phyloP scores from a whole-genome alignment of 169 alveolate species.

The Cryptosporidium felis region DNA sequence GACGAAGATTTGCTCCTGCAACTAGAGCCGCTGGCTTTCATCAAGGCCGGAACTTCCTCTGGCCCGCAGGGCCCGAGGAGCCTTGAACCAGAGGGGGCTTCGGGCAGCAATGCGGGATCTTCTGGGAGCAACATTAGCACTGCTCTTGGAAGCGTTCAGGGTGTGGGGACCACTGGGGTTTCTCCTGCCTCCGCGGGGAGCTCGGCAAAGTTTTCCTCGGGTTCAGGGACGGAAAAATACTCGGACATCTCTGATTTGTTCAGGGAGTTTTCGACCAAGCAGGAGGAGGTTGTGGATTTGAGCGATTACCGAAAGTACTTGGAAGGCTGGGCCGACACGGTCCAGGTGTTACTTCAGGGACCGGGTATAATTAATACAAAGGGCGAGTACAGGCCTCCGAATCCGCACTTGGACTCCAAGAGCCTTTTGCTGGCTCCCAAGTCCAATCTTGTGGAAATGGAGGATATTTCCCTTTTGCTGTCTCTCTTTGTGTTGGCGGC shows the following conservation, averaged over 20 bases:
- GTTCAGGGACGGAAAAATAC: background rate
- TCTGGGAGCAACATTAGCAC: too few relatives aligned
- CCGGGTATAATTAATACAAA: slow-evolving; percentile 51
- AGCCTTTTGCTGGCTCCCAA: slow-evolving; percentile 17
- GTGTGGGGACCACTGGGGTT: background rate
- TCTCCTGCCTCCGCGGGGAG: background rate
- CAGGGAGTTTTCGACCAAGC: slow-evolving; percentile 46
- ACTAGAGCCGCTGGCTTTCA: slow-evolving; percentile 52
- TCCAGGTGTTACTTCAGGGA: slow-evolving; percentile 62
- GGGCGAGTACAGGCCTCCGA: slow-evolving; percentile 32
- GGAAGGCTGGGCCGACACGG: slow-evolving; percentile 66
- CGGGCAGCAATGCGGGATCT: too few relatives aligned
- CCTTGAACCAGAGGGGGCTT: too few relatives aligned
- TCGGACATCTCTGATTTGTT: slow-evolving; percentile 43
- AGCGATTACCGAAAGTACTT: slow-evolving; percentile 3
- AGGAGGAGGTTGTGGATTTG: background rate
- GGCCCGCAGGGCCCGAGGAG: too few relatives aligned
- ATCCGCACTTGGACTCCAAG: slow-evolving; percentile 34
- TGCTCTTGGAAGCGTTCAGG: background rate
- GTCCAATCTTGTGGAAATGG: slow-evolving; percentile 15
- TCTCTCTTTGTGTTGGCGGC: slow-evolving; percentile 56
- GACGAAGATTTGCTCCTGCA: slow-evolving; percentile 41
- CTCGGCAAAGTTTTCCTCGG: background rate
- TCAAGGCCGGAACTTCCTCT: background rate
- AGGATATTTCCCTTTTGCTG: slow-evolving; percentile 38